These are phyloP conservation scores for Zygosaccharomyces siamensis DNA, from an alignment of 805 yeast species.

Conservation along the genomic window DNA sequence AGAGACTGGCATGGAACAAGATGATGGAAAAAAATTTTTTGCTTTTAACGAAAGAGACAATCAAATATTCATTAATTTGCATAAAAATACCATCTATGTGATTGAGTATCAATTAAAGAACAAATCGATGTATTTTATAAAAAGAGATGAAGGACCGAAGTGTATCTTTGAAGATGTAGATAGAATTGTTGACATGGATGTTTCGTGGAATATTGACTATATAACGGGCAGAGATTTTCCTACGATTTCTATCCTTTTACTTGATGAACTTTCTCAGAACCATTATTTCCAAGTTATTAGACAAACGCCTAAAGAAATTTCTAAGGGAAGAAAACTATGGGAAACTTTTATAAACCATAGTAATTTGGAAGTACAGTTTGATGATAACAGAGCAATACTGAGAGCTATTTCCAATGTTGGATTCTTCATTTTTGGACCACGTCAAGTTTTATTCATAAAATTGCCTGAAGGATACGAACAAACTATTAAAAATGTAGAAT, in stretches of 20 bases:
- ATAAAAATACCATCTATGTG: slow-evolving; percentile 9
- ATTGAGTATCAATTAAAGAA: slow-evolving; percentile 8
- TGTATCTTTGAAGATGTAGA: slow-evolving; percentile 10
- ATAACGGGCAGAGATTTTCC: slow-evolving; percentile 15
- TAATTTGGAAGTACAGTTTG: not conserved
- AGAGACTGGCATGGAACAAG: slow-evolving; percentile 9
- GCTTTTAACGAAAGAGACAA: slow-evolving; percentile 13
- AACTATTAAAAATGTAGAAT: slow-evolving; percentile 10
- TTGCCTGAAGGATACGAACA: slow-evolving; percentile 20
- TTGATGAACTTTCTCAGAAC: not conserved
- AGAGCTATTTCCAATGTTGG: slow-evolving; percentile 22
- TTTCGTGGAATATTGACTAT: slow-evolving; percentile 13
- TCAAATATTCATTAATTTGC: slow-evolving; percentile 15
- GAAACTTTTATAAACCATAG: slow-evolving; percentile 4
- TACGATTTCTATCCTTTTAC: slow-evolving; percentile 13
- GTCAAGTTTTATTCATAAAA: slow-evolving; percentile 10
- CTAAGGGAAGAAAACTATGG: slow-evolving; percentile 7
- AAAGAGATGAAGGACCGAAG: slow-evolving; percentile 2
- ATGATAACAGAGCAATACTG: slow-evolving; percentile 4
- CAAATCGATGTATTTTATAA: slow-evolving; percentile 10
- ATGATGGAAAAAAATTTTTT: slow-evolving; percentile 2
- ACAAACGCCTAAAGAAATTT: slow-evolving; percentile 6
- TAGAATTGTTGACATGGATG: slow-evolving; percentile 12
- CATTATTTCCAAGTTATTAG: slow-evolving; percentile 13
- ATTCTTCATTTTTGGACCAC: slow-evolving; percentile 17